These are phyloP conservation scores for Paraphoma chrysanthemicola DNA, from an alignment of 2,329 filamentous ascomycete genomes.

Conservation along the genomic window DNA sequence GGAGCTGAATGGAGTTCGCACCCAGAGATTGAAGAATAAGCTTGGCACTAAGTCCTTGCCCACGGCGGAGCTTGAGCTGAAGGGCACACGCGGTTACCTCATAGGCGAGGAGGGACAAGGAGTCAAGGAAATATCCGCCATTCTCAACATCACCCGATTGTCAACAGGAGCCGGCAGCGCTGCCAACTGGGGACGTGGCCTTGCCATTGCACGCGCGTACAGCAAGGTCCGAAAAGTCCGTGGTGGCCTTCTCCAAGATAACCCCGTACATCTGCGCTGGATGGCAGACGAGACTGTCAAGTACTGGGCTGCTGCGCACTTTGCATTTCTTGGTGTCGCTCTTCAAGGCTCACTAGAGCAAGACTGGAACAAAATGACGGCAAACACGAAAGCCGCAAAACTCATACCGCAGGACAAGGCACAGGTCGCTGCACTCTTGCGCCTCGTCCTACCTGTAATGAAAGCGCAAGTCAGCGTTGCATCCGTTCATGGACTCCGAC, in stretches of 20 bases:
- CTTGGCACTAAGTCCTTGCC: slow-evolving; percentile 73
- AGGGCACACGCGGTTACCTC: slow-evolving; percentile 56
- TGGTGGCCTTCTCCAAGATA: slow-evolving; percentile 57
- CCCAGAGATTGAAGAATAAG: slow-evolving; percentile 75
- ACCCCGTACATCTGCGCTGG: slow-evolving; percentile 64
- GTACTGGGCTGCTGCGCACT: slow-evolving; percentile 64
- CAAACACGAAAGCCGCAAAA: slow-evolving; percentile 21
- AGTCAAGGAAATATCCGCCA: slow-evolving; percentile 70
- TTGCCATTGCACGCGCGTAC: slow-evolving; percentile 66
- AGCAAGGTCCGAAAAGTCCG: slow-evolving; percentile 63
- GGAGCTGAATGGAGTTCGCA: slow-evolving; percentile 70
- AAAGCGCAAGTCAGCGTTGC: slow-evolving; percentile 35
- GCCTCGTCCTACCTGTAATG: slow-evolving; percentile 35
- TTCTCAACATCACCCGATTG: slow-evolving; percentile 72
- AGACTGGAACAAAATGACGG: slow-evolving; percentile 30
- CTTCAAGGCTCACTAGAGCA: slow-evolving; percentile 64
- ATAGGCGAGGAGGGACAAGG: slow-evolving; percentile 72
- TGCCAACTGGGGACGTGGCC: slow-evolving; percentile 62
- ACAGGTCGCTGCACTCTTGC: slow-evolving; percentile 17
- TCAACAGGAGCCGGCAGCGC: slow-evolving; percentile 63
- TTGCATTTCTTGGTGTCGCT: slow-evolving; percentile 62
- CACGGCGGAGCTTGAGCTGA: slow-evolving; percentile 72
- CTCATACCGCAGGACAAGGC: slow-evolving; percentile 31
- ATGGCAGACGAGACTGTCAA: slow-evolving; percentile 63
- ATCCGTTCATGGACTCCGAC: slow-evolving; percentile 56